Base-by-base conservation (phyloP, 208 protist genomes). In the Leishmania amazonensis region DNA sequence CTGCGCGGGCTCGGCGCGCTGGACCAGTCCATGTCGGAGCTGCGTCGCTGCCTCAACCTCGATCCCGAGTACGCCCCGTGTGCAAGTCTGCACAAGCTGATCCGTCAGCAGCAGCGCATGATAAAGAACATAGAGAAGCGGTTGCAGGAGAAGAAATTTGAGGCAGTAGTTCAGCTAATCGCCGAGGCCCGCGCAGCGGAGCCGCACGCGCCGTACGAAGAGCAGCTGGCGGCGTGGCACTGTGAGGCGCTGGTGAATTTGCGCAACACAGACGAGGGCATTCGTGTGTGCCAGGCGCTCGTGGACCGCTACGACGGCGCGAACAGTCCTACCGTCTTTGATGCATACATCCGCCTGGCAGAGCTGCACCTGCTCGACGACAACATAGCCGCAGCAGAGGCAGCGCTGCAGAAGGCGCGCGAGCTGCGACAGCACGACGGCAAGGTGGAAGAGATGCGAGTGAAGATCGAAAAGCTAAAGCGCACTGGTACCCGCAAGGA, bases 331-430 rank as follows among this genome's bases (percentile, higher is more conserved):
- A 67, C 76, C 5, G 87, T 86, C 13, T 84, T 90, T 38, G 86
- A 94, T 68, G 78, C 93, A 5, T 71, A 90, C 53, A 71, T 98
- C 15, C 84, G 90, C 45, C 88, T 94, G 13, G 88, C 88, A 1
- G 96, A 98, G 70, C 75, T 98, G 21, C 86, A 97, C 83, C 71
- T 98, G 57, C 75, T 97, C 28, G 87, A 96, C 35, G 96, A 97
- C 65, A 89, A 96, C 71, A 60, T 91, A n/a, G 84, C 84, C 1
- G 78, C 72, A 42, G 94, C 93, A 5, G 93, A 96, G 84, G 85
- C 84, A 31, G 84, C 87, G 73, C 76, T 88, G 51, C 80, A 91
- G 53, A 91, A 91, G 75, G 87, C 83, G 65, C 85, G 78, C 28
- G 75, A 88, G 19, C 54, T 92, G 31, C 76, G 88, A 31, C 81